Evolutionary conservation across 2,329 filamentous ascomycete genomes (phyloP), one percentile per base, ranked within the genome.

Genomic region (Incumbomyces lentus): DNA sequence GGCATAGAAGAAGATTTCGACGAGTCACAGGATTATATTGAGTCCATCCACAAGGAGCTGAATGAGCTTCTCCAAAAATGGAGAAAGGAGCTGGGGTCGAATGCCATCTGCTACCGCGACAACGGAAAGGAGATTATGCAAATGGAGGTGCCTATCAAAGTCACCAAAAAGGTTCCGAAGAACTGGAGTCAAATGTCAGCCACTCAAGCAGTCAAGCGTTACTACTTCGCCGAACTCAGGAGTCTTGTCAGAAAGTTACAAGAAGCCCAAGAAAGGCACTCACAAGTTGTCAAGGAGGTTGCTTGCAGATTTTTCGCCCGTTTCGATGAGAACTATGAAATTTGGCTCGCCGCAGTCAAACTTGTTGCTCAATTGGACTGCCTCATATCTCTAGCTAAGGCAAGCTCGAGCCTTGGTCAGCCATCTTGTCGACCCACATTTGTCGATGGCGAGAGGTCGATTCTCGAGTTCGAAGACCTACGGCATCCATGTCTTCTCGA

Each of bases 81-180:
- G 54, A 83, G 85, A 51, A 75, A 76, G 30, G 78, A 88, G 36
- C 71, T 95, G 3, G 85, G 83, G 50, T 87, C 82, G 49, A 84
- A 76, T 54, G 75, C 76, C 0, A 74, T 90, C 51, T 81, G 81
- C 60, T 92, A 81, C 57, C 80, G 80, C 22, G 86, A 96, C 60
- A 84, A 93, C 6, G 92, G 92, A 51, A 98, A 98, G 63, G 92
- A 98, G 60, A 86, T 98, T 44, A 96, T 94, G 66, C 90, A 98
- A 65, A 74, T 98, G 10, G 92, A 98, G 62, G 83, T 86, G 0
- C 90, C 92, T 0, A 70, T 76, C 59, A 94, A 92, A 64, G 69
- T 70, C 1, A 71, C 86, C 59, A 95, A 93, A 64, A 80, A 67
- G 48, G 68, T 98, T 2, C 92, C 92, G 0, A 84, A 84, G 54